Evolutionary conservation across 768 basidiomycete genomes (phyloP), one percentile per base, ranked within the genome.

Genomic region (Leccinum variicolor): DNA sequence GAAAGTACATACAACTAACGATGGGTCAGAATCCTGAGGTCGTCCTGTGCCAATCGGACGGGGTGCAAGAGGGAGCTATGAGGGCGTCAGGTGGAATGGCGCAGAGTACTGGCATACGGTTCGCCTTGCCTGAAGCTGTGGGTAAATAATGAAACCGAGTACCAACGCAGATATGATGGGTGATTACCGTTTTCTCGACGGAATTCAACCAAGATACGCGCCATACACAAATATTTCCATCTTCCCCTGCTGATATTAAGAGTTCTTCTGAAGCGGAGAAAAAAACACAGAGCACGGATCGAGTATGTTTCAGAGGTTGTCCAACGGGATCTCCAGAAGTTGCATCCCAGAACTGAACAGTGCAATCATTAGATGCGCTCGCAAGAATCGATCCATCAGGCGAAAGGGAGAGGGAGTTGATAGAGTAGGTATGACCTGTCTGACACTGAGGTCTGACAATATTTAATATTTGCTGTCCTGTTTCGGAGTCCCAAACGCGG

Each of bases 271-370:
- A 43, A 9, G 41, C 4, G 19, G 41, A 2, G 8, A 43, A 43
- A 21, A 1, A 3, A 21, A 21, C 41, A 3, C 1, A 19, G 6
- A 0, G 5, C 0, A 21, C 4, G n/a, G 2, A 0, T 19, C 25
- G 23, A 25, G 3, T 1, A 46, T 46, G 23, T 7, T 23, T 0
- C 2, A 46, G 23, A 46, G 4, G 6, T 25, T 25, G 6, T 14
- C 45, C 23, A 13, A 46, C 2, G 2, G 45, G 14, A 25, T 0
- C 0, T 25, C 23, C 45, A 25, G 45, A 25, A 8, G 7, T 8
- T 15, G 23, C 14, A 9, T 46, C 23, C 45, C 45, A 46, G 14
- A 46, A 25, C 3, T 3, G 23, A 46, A 46, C 11, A 46, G 14
- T 25, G 21, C 3, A 3, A 46, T 46, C 45, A 1, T 0, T 1